A percentile compares a stretch with the other conserved stretches of the same genome.
Conservation (phyloP, 1,139 yeast genomes). For the Taiozyma sp. region DNA sequence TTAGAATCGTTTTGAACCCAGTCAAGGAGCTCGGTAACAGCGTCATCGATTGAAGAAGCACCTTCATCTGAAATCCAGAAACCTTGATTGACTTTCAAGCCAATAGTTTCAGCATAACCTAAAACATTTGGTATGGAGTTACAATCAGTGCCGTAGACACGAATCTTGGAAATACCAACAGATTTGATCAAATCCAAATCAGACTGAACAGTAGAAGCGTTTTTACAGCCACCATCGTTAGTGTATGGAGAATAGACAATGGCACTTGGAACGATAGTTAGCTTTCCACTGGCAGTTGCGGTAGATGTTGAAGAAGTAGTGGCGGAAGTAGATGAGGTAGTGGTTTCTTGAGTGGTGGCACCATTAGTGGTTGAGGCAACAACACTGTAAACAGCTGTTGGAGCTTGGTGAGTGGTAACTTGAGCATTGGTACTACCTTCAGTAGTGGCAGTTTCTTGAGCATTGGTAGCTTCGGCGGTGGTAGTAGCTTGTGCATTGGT, state of each 20-base stretch:
- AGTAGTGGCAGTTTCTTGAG: slow-evolving; percentile 10
- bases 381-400: no score
- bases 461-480: slow-evolving; percentile 15
- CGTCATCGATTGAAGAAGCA: slow-evolving; percentile 60
- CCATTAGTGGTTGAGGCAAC: slow-evolving; percentile 6
- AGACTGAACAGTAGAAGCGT: slow-evolving; percentile 42
- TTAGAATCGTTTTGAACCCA: slow-evolving; percentile 38
- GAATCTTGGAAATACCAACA: slow-evolving; percentile 59
- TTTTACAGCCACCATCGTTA: slow-evolving; percentile 64
- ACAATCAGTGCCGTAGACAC: slow-evolving; percentile 88
- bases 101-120: slow-evolving; percentile 56
- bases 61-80: slow-evolving; percentile 71
- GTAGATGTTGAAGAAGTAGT: slow-evolving; percentile 16
- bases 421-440: slow-evolving; percentile 10
- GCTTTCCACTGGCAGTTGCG: slow-evolving; percentile 20
- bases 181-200: slow-evolving; percentile 56
- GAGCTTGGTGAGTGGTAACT: slow-evolving; percentile 2
- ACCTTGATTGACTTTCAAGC: slow-evolving; percentile 79
- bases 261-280: slow-evolving; percentile 43
- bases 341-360: slow-evolving; percentile 12
- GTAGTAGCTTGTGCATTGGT: slow-evolving; percentile 13
- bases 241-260: slow-evolving; percentile 82
- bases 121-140: slow-evolving; percentile 59
- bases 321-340: slow-evolving; percentile 14
- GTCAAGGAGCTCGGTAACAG: slow-evolving; percentile 49